Percentiles rank a stretch among this genome's conserved stretches.
Conservation (phyloP, 306 rosid genomes). For the Cucumis cinereus region DNA sequence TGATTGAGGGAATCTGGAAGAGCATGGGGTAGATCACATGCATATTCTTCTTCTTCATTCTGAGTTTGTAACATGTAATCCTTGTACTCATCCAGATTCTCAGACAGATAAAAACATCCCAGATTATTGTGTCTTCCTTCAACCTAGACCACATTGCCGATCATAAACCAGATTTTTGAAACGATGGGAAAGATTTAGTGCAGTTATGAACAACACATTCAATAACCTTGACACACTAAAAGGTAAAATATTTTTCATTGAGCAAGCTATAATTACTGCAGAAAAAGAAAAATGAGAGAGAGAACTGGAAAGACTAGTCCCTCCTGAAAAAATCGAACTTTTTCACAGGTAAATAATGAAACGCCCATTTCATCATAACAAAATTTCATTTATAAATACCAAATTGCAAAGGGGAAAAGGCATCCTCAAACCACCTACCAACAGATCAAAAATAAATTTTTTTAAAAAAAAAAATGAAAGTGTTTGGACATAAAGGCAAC, state of each 20-base stretch:
- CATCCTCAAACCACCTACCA: background rate
- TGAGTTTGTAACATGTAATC: slow-evolving; percentile 36
- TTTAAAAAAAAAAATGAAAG: too few relatives aligned
- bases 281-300: background rate
- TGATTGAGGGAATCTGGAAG: slow-evolving; percentile 38
- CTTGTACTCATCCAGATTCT: slow-evolving; percentile 59
- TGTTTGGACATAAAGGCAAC: too few relatives aligned
- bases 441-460: background rate
- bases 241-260: background rate
- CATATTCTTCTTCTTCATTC: slow-evolving; percentile 33
- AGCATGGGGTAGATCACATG: slow-evolving; percentile 50
- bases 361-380: background rate
- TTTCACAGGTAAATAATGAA: background rate
- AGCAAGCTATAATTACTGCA: background rate
- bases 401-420: background rate
- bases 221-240: background rate
- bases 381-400: background rate
- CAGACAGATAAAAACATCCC: slow-evolving; percentile 78
- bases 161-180: background rate
- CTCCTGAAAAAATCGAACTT: background rate
- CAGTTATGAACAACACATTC: background rate
- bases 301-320: background rate
- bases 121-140: slow-evolving; percentile 47
- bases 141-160: slow-evolving; percentile 42
- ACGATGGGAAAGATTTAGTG: background rate